Evolutionary conservation across 1,139 yeast genomes (phyloP).

Genomic region (Kazachstania sp.): DNA sequence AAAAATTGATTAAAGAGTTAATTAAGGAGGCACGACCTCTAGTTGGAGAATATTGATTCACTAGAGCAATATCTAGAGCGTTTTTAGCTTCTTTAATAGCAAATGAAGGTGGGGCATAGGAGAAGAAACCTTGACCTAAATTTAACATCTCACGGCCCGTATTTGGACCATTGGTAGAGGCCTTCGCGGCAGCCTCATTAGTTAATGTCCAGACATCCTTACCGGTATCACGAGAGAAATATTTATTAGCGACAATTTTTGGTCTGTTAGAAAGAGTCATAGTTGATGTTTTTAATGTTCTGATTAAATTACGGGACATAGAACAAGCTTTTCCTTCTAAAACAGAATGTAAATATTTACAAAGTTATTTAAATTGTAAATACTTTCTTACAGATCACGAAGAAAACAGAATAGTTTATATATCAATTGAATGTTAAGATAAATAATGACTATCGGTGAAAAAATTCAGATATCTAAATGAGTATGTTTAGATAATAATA

Average conservation of each 20-base stretch:
- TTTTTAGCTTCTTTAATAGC: conserved; percentile 75
- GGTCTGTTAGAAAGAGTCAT: conserved; percentile 8
- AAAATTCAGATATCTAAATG: too few relatives aligned
- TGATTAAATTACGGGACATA: conserved; percentile 6
- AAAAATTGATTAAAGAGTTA: conserved; percentile 59
- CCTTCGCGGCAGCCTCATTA: conserved; percentile 88
- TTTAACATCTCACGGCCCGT: conserved; percentile 70
- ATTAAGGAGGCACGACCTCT: conserved; percentile 74
- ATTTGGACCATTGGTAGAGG: conserved; percentile 43
- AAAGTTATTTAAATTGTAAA: too few relatives aligned
- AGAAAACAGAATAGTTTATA: too few relatives aligned
- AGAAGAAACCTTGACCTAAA: conserved; percentile 94
- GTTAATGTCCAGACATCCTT: conserved; percentile 93
- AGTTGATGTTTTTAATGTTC: conserved; percentile 8
- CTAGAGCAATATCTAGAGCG: conserved; percentile 62
- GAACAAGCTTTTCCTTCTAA: neutral
- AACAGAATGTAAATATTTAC: neutral
- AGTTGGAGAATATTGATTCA: conserved; percentile 89
- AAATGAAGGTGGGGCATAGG: conserved; percentile 87
- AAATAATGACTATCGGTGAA: too few relatives aligned
- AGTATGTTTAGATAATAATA: too few relatives aligned
- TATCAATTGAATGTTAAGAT: too few relatives aligned
- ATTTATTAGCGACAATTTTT: conserved; percentile 39
- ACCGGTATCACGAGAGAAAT: conserved; percentile 45
- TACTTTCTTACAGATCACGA: too few relatives aligned